Evolutionary conservation across 2,329 filamentous ascomycete genomes (phyloP).

Genomic region (Xylariaceae sp.): DNA sequence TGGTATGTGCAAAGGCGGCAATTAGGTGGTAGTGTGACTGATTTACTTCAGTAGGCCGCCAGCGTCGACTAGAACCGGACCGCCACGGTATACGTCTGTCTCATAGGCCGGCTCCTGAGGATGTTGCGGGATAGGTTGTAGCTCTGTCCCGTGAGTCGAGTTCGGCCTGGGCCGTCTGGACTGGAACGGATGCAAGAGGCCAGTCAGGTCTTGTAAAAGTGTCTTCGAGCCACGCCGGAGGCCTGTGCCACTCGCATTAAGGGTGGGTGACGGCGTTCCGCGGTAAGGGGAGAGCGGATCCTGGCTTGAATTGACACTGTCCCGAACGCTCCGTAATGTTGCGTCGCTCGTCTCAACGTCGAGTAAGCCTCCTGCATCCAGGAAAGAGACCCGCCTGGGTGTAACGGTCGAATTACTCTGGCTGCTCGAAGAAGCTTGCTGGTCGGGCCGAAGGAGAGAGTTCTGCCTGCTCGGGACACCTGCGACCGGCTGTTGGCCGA

Average conservation of each 20-base stretch:
- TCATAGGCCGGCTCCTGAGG: slow-evolving; percentile 32
- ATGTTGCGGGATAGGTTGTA: slow-evolving; percentile 42
- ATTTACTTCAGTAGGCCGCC: slow-evolving; percentile 35
- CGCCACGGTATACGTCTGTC: slow-evolving; percentile 26
- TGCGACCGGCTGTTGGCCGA: slow-evolving; percentile 37
- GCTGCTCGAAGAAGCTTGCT: slow-evolving; percentile 28
- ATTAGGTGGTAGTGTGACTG: background rate
- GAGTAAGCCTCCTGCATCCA: slow-evolving; percentile 71
- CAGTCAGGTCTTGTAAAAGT: slow-evolving; percentile 54
- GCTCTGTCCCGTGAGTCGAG: slow-evolving; percentile 36
- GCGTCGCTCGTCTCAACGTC: slow-evolving; percentile 41
- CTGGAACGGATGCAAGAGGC: slow-evolving; percentile 42
- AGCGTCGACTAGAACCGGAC: slow-evolving; percentile 34
- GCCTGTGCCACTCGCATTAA: slow-evolving; percentile 41
- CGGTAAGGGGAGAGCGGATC: slow-evolving; percentile 34
- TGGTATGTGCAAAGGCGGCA: too few species aligned
- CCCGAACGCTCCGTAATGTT: slow-evolving; percentile 29
- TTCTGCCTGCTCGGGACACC: slow-evolving; percentile 40
- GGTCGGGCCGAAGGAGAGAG: slow-evolving; percentile 36
- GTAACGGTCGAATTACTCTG: slow-evolving; percentile 38
- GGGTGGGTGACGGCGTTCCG: slow-evolving; percentile 36
- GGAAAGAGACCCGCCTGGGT: slow-evolving; percentile 66
- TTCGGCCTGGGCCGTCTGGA: slow-evolving; percentile 30
- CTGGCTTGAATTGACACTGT: slow-evolving; percentile 39
- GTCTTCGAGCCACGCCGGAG: slow-evolving; percentile 51